Evolutionary conservation across 2,329 filamentous ascomycete species (phyloP), one percentile per base, ranked within the genome.

Genomic region (Xylaria sp.): DNA sequence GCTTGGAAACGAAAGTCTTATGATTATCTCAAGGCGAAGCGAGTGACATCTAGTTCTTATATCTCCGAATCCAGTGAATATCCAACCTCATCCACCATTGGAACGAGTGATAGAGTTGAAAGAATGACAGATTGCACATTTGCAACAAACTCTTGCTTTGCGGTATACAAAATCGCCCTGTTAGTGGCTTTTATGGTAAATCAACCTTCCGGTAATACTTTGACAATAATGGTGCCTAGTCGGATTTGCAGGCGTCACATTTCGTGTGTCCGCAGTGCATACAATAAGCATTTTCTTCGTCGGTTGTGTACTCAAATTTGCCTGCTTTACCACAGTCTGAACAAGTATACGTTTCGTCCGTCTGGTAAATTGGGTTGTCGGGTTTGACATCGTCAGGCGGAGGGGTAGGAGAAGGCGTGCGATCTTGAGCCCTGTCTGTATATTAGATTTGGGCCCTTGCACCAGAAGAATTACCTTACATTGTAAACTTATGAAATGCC

Each of bases 241-340:
- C 47, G 9, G 25, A 0, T 18, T 27, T 42, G 57, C 68, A 69
- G 4, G 32, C 21, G 0, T n/a, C 47, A 59, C 68, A 69, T 47
- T 48, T 69, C 10, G 18, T 16, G 35, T 66, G 72, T 3, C 5
- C 27, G 47, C 74, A 76, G 0, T n/a, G 0, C 10, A 57, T 55
- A 60, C 74, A 76, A 6, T 23, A 5, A 4, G 69, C 61, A 0
- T 66, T 35, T 1, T 60, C 47, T 40, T 60, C 50, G 37, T 60
- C 5, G 13, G 2, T 50, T 9, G 5, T 42, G 29, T 73, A 66
- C 12, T 57, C 21, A 50, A 76, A 76, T 4, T 71, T 37, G n/a
- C 57, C 65, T 2, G 16, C 23, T 8, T 63, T 1, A 0, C 9
- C 0, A n/a, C 75, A 77, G 0, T 63, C 60, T 5, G 29, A 68